phyloP scores from a whole-genome alignment of 148 eudicot genomes.

The Vaccinium macrocarpon region DNA sequence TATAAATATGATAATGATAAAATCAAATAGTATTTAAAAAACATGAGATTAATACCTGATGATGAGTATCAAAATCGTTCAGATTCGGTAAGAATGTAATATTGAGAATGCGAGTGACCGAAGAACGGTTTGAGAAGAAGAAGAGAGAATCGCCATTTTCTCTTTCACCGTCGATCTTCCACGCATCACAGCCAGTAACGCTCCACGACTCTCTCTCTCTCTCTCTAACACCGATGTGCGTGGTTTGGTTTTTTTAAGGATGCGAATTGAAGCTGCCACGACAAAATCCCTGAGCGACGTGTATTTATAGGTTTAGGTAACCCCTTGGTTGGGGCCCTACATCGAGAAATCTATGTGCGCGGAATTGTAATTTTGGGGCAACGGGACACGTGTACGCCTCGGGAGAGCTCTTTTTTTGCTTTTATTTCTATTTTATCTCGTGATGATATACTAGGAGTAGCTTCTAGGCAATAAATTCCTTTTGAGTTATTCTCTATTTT shows the following conservation, averaged over 20 bases:
- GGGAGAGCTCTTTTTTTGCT: background rate
- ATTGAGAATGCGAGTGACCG: background rate
- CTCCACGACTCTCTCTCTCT: conserved; percentile 20
- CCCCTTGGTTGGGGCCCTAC: background rate
- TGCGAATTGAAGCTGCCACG: background rate
- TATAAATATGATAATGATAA: too few relatives aligned
- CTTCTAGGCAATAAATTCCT: too few relatives aligned
- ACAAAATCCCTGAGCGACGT: background rate
- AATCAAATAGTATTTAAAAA: background rate
- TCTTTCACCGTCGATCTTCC: conserved; percentile 20
- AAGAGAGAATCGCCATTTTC: conserved; percentile 3
- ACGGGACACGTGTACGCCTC: background rate
- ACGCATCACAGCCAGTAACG: conserved; percentile 35
- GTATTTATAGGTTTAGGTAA: background rate
- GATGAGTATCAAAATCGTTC: background rate
- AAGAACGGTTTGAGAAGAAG: background rate
- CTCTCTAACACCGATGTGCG: background rate
- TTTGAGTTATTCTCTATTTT: too few relatives aligned
- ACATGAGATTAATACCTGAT: conserved; percentile 8
- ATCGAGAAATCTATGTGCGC: background rate
- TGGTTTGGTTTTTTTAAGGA: background rate
- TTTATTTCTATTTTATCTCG: too few relatives aligned
- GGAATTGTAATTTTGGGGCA: background rate
- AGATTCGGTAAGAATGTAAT: background rate
- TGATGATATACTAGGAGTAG: too few relatives aligned